Percentiles rank a stretch among this genome's conserved stretches.
Evolutionary conservation across 2,329 filamentous ascomycete species (phyloP).

Genomic region (Diaporthe aspalathi): DNA sequence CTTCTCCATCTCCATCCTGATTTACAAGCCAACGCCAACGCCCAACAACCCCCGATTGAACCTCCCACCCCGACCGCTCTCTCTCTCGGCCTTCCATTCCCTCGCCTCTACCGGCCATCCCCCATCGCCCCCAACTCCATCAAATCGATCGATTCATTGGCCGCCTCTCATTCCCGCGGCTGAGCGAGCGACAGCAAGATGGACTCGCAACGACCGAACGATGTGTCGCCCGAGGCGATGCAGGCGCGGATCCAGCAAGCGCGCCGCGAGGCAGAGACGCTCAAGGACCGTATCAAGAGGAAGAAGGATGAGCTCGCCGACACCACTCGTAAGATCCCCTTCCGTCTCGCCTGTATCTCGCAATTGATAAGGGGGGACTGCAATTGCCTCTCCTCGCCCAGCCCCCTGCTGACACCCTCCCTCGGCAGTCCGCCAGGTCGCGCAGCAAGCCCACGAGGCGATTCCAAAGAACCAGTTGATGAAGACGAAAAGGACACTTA

Average conservation of each 20-base stretch:
- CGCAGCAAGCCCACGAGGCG: slow-evolving; percentile 90
- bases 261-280: slow-evolving; percentile 94
- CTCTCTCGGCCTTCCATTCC: slow-evolving; percentile 32
- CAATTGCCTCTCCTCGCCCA: slow-evolving; percentile 13
- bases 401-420: slow-evolving; percentile 41
- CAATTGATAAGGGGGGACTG: slow-evolving; percentile 26
- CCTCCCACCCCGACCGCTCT: slow-evolving; percentile 31
- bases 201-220: slow-evolving; percentile 69
- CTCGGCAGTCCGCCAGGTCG: slow-evolving; percentile 86
- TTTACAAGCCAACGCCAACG: slow-evolving; percentile 31
- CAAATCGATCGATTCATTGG: slow-evolving; percentile 37
- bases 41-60: slow-evolving; percentile 35
- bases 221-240: slow-evolving; percentile 81
- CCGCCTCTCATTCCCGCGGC: slow-evolving; percentile 38
- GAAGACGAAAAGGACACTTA: slow-evolving; percentile 96
- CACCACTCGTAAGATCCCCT: slow-evolving; percentile 85
- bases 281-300: slow-evolving; percentile 99
- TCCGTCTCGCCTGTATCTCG: slow-evolving; percentile 14
- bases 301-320: slow-evolving; percentile 99
- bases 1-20: slow-evolving; percentile 35
- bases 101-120: slow-evolving; percentile 29
- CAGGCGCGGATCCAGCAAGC: slow-evolving; percentile 93
- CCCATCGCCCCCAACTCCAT: slow-evolving; percentile 11
- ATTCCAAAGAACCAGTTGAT: slow-evolving; percentile 92
- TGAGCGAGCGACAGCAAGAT: slow-evolving; percentile 50